Conservation (phyloP, 2,329 filamentous ascomycete species). For the Metarhizium sp. region DNA sequence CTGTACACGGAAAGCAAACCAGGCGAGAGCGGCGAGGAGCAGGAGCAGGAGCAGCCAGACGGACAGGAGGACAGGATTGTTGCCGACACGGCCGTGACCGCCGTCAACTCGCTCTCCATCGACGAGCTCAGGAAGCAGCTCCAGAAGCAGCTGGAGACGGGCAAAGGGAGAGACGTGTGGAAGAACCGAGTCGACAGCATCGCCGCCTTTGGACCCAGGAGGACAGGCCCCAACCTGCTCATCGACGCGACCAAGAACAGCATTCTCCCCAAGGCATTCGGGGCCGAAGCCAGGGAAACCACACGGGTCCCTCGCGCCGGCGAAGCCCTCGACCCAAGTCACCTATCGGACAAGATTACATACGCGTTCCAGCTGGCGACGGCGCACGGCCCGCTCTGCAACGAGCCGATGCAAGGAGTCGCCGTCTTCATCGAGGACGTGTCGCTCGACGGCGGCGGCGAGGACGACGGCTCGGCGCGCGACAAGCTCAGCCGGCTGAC, state of each 20-base stretch:
- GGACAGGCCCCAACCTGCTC: conserved; percentile 80
- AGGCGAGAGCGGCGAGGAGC: conserved; percentile 20
- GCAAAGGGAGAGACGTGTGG: conserved; percentile 68
- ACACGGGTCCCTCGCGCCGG: conserved; percentile 26
- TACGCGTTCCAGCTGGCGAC: conserved; percentile 94
- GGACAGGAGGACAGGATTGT: conserved; percentile 30
- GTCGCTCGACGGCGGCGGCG: conserved; percentile 44
- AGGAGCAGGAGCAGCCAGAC: conserved; percentile 24
- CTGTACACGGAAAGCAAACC: conserved; percentile 61
- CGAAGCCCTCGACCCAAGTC: conserved; percentile 47
- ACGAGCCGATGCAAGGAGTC: conserved; percentile 87
- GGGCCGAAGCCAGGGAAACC: conserved; percentile 23
- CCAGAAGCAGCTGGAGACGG: conserved; percentile 55
- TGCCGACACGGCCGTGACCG: conserved; percentile 47
- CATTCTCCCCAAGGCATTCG: conserved; percentile 63
- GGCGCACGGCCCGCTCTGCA: conserved; percentile 79
- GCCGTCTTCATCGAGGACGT: conserved; percentile 85
- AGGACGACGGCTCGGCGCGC: conserved; percentile 45
- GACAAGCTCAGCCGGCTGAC: conserved; percentile 73
- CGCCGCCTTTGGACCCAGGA: conserved; percentile 77
- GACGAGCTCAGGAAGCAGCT: conserved; percentile 73
- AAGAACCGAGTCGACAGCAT: conserved; percentile 69
- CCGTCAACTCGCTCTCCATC: conserved; percentile 54
- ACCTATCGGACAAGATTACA: conserved; percentile 81
- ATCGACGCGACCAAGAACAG: conserved; percentile 70